Evolutionary conservation across 148 eudicot genomes (phyloP), one percentile per base, ranked within the genome.

Genomic region (Vaccinium macrocarpon): DNA sequence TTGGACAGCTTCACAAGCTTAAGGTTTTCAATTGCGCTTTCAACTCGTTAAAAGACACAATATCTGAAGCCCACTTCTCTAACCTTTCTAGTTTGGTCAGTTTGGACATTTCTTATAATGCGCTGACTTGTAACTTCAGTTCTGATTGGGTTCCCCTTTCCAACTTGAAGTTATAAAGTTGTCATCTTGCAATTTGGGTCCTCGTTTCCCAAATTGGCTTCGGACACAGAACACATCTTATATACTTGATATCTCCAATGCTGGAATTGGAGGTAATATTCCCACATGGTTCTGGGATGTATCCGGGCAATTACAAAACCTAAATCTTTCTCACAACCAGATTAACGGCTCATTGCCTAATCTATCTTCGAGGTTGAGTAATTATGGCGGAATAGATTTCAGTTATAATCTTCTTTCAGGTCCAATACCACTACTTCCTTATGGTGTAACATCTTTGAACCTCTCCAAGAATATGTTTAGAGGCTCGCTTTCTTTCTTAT

Each of bases 1-100:
- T 88, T 56, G 77, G 81, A 3, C 81, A 73, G 27, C 90, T 91
- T 52, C 79, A 59, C 32, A 81, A 9, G 78, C 88, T 91, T 42
- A 74, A 59, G 11, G 0, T 1, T 15, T 83, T 91, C 42, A 76
- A 29, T 84, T 29, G 77, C 21, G 57, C 88, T 78, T 50, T 23
- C 8, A 89, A 86, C 59, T 87, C 62, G 1, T 78, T 89, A 2
- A 66, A 86, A 81, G 88, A 79, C 19, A 55, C 76, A 51, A 77
- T 86, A 14, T 86, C 87, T 25, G 46, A 79, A 49, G 57, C 76
- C 57, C 85, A 88, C 79, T 86, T 86, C 5, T 84, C 82, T 32
- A 56, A 79, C 12, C 25, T 86, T 23, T 66, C 56, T 5, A 38
- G 21, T 42, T 56, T 86, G 57, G 0, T n/a, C 14, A 0, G 18